Percentiles rank a stretch among this genome's conserved stretches.
Conservation (phyloP, 345 rosid genomes). For the Melaleuca quinquenervia region DNA sequence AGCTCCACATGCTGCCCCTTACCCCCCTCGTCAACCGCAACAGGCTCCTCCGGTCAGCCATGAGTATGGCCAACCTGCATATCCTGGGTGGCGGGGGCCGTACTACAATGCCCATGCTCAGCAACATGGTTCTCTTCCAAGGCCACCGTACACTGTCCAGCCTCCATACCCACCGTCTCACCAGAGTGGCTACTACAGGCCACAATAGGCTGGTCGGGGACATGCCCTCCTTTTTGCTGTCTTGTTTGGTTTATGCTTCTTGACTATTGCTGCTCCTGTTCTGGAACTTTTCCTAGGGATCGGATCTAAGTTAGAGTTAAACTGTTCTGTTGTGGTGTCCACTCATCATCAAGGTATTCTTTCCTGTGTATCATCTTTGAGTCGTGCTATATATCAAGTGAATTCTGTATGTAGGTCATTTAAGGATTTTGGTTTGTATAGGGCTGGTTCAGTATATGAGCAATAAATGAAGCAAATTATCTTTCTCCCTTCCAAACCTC, state of each 20-base stretch:
- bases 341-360: not conserved
- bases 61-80: constrained; percentile 72
- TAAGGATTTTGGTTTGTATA: not conserved
- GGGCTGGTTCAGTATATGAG: not conserved
- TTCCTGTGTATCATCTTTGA: not conserved
- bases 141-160: constrained; percentile 75
- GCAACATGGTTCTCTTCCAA: constrained; percentile 55
- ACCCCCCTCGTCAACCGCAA: constrained; percentile 50
- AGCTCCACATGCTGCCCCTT: constrained; percentile 21
- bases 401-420: not conserved
- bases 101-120: constrained; percentile 68
- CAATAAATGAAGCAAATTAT: not conserved
- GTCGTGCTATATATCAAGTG: not conserved
- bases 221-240: not conserved
- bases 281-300: not conserved
- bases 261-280: not conserved
- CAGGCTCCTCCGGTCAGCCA: constrained; percentile 54
- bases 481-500: not conserved
- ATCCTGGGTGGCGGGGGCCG: constrained; percentile 90
- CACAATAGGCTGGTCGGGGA: constrained; percentile 6
- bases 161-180: constrained; percentile 62
- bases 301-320: not conserved
- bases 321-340: not conserved
- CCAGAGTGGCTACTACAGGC: constrained; percentile 81
- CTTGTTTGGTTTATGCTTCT: not conserved